Evolutionary conservation across 441 rosid species (phyloP).

Genomic region (Euphorbia schlechtendalii): DNA sequence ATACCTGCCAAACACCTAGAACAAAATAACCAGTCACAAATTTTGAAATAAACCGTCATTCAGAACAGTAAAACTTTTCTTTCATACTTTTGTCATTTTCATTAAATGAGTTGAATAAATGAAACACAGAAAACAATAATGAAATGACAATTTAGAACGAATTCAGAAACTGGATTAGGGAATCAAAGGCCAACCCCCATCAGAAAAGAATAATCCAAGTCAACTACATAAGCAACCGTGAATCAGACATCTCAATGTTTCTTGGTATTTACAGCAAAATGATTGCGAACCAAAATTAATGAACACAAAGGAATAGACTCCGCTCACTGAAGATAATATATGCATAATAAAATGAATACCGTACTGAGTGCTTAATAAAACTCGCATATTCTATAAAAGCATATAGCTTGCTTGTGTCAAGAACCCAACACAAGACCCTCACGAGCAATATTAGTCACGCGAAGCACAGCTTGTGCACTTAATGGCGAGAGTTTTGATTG

Average conservation of each 20-base stretch:
- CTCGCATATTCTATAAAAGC: too few relatives aligned
- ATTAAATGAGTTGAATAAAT: too few relatives aligned
- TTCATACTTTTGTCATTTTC: too few relatives aligned
- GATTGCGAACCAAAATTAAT: too few relatives aligned
- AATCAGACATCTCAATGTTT: slow-evolving; percentile 18
- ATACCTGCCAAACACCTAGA: too few relatives aligned
- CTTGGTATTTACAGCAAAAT: slow-evolving; percentile 23
- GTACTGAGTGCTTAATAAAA: slow-evolving; percentile 21
- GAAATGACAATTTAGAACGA: not conserved
- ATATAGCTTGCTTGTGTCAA: slow-evolving; percentile 21
- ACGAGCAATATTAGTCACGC: slow-evolving; percentile 58
- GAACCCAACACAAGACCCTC: slow-evolving; percentile 53
- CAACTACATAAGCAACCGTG: slow-evolving; percentile 22
- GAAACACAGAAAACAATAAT: not conserved
- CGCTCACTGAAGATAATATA: slow-evolving; percentile 23
- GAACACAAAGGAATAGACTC: slow-evolving; percentile 14
- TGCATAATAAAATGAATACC: slow-evolving; percentile 13
- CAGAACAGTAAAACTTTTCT: too few relatives aligned
- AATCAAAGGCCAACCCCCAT: slow-evolving; percentile 8
- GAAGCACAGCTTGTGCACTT: slow-evolving; percentile 78
- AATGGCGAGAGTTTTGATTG: slow-evolving; percentile 71
- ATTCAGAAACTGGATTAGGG: slow-evolving; percentile 1
- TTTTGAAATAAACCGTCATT: too few relatives aligned
- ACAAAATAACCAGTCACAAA: too few relatives aligned
- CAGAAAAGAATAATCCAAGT: slow-evolving; percentile 28